These are phyloP conservation scores for Aspergillus fumigatiaffinis DNA, from an alignment of 2,329 filamentous ascomycete species.

Conservation along the genomic window DNA sequence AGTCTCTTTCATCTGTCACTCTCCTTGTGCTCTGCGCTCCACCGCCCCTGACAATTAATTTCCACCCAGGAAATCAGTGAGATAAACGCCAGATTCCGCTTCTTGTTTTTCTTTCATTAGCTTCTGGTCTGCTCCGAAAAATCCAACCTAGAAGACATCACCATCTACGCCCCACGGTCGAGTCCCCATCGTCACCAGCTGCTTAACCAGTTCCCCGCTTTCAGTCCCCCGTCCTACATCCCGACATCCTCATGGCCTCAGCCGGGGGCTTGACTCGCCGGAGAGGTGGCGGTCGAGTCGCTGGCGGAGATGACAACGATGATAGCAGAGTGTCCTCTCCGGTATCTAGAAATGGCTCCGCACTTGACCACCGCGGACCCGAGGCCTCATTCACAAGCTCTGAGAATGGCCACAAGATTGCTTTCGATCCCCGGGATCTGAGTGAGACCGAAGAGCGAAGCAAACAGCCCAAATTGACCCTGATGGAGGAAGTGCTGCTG, in stretches of 20 bases:
- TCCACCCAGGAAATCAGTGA: slow-evolving; percentile 5
- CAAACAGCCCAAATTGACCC: slow-evolving; percentile 96
- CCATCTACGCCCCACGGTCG: neutral
- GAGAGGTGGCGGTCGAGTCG: slow-evolving; percentile 59
- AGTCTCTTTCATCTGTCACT: slow-evolving; percentile 1
- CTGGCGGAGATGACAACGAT: slow-evolving; percentile 58
- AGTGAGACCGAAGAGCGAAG: slow-evolving; percentile 92
- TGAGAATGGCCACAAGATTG: slow-evolving; percentile 98
- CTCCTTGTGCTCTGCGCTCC: neutral
- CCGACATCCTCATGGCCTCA: slow-evolving; percentile 53
- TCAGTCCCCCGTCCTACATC: slow-evolving; percentile 3
- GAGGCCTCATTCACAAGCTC: slow-evolving; percentile 79
- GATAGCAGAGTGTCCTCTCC: slow-evolving; percentile 64
- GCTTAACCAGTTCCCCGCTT: neutral
- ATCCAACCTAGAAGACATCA: neutral
- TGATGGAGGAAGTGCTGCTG: slow-evolving; percentile 97
- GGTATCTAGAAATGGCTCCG: slow-evolving; percentile 58
- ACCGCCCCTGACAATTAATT: slow-evolving; percentile 21
- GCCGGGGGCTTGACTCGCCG: slow-evolving; percentile 69
- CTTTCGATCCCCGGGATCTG: slow-evolving; percentile 94
- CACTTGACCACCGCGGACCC: slow-evolving; percentile 50
- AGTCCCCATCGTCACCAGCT: neutral
- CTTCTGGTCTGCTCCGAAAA: neutral
- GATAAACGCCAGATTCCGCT: neutral
- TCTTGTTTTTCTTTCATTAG: neutral